Evolutionary conservation across 179 eudicot species (phyloP), one percentile per base, ranked within the genome.

Genomic region (Heliamphora pulchella): DNA sequence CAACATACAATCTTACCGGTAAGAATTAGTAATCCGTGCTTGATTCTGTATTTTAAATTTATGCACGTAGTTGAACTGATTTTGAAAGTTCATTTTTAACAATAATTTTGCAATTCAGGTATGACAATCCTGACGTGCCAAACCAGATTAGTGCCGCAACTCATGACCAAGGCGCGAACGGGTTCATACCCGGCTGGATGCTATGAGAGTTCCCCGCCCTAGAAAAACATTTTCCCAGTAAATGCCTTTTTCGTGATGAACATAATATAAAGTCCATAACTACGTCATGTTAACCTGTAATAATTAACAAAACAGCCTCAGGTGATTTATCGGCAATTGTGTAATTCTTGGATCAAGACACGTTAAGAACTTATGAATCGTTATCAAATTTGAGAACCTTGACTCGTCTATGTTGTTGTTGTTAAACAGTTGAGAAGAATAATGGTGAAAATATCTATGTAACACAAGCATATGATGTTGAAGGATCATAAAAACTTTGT

Each of bases 171-270:
- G 82, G 82, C 44, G 87, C 87, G 68, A 85, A 86, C 57, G 94
- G 93, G 20, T 81, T 90, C 63, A 74, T 94, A 70, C 98, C 95
- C 2, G 97, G 95, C 10, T 94, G 98, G 98, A 94, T 94, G 97
- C 97, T 91, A 71, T 89, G 86, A 89, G 78, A 67, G 11, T 43
- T 54, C 18, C 68, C 17, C 46, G 47, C 18, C 68, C 17, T 20
- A 47, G 71, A 59, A 17, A 77, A 47, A 14, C 20, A 47, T 48
- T 8, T 39, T 20, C 79, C 61, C 51, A 62, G 76, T 5, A 14
- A 53, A 13, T 73, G 80, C 47, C 64, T 77, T 78, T 39, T 15
- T 3, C 51, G 7, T 51, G 51, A 78, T 14, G 15, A 67, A 8
- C 41, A 15, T 0, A 11, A 14, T 8, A 17, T 78, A 22, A 78